phyloP scores from a whole-genome alignment of 352 stramenopile genomes.

The Phytopythium chamaehyphon region DNA sequence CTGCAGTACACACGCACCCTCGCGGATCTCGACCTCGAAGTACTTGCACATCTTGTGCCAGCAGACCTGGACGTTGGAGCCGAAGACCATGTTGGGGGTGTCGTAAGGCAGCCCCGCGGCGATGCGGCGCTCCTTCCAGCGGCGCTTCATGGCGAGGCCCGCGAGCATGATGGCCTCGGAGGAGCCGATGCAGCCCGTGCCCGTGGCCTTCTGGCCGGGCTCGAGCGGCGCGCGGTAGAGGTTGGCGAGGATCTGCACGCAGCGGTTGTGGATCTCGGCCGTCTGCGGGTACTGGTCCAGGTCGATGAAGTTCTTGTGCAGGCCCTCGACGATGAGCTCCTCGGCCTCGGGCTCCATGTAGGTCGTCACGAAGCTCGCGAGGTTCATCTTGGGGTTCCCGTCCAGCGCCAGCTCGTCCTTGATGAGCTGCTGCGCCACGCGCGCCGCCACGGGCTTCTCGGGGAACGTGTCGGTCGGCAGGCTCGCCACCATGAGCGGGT shows the following conservation, averaged over 20 bases:
- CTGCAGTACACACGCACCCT: constrained; percentile 31
- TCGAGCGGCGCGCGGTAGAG: constrained; percentile 82
- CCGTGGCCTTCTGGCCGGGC: constrained; percentile 52
- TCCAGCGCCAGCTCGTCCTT: constrained; percentile 89
- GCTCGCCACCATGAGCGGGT: constrained; percentile 74
- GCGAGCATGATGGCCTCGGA: constrained; percentile 92
- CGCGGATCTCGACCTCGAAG: constrained; percentile 91
- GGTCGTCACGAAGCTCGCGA: constrained; percentile 90
- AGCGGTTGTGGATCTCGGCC: constrained; percentile 92
- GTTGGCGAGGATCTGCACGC: constrained; percentile 90
- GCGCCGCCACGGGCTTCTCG: constrained; percentile 58
- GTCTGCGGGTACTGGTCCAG: constrained; percentile 91
- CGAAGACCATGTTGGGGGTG: constrained; percentile 92
- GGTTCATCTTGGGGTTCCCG: constrained; percentile 89
- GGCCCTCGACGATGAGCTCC: constrained; percentile 84
- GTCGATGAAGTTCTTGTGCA: constrained; percentile 93
- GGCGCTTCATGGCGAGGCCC: constrained; percentile 89
- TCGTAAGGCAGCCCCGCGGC: constrained; percentile 73
- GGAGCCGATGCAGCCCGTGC: constrained; percentile 89
- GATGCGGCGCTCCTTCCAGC: constrained; percentile 85
- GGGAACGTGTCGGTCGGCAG: constrained; percentile 66
- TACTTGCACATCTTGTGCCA: constrained; percentile 95
- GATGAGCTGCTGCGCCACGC: constrained; percentile 85
- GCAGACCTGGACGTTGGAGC: constrained; percentile 90
- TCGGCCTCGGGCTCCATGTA: constrained; percentile 91